phyloP scores from a whole-genome alignment of 345 rosid species.

The Cardamine resedifolia region DNA sequence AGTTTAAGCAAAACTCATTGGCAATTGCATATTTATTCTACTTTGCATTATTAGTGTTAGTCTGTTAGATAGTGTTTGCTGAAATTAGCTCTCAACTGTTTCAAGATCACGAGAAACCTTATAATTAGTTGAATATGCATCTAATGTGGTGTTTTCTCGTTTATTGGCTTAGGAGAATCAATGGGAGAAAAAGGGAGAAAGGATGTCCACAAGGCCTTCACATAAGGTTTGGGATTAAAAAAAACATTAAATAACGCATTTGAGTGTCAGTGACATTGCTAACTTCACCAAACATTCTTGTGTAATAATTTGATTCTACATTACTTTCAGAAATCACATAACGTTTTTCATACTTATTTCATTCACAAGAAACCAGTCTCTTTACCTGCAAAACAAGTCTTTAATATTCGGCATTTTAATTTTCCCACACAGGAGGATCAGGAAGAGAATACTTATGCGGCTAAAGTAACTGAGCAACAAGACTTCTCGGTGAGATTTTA shows the following conservation, averaged over 20 bases:
- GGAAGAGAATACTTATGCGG: slow-evolving; percentile 9
- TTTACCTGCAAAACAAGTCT: background rate
- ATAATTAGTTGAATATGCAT: background rate
- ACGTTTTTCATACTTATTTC: background rate
- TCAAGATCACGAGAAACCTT: background rate
- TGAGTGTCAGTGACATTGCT: background rate
- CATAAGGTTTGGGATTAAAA: slow-evolving; percentile 16
- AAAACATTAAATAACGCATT: background rate
- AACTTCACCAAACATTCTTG: background rate
- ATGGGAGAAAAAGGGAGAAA: slow-evolving; percentile 29
- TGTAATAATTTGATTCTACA: background rate
- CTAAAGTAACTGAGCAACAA: slow-evolving; percentile 26
- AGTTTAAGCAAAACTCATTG: background rate
- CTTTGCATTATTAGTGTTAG: background rate
- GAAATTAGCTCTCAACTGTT: background rate
- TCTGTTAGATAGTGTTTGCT: background rate
- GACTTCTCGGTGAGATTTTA: slow-evolving; percentile 20
- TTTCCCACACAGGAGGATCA: slow-evolving; percentile 21
- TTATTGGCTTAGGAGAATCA: slow-evolving; percentile 26
- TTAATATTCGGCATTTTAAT: background rate
- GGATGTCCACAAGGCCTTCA: slow-evolving; percentile 20
- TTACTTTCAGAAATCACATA: background rate
- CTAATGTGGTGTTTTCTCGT: background rate
- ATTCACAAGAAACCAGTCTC: background rate
- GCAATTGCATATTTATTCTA: background rate